Evolutionary conservation across 371 early-diverging fungal genomes (phyloP).

Genomic region (Choanephora cucurbitarum): DNA sequence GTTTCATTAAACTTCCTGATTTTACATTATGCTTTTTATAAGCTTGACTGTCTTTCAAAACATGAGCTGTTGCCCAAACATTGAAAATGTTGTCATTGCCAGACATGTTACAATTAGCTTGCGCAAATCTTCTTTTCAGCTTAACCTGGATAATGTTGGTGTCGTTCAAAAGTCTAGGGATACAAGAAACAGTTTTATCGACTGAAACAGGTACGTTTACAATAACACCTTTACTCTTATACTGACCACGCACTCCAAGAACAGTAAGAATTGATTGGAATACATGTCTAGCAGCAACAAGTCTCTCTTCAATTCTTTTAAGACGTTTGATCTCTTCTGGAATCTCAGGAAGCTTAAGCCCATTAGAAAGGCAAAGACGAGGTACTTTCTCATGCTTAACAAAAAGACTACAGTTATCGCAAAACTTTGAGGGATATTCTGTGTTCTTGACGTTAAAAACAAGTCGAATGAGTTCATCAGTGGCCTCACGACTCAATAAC

Average conservation of each 20-base stretch:
- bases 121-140: constrained; percentile 2
- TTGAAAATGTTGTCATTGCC: constrained; percentile 1
- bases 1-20: not conserved
- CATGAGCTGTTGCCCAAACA: not conserved
- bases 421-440: no score
- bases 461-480: no score
- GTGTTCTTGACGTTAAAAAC: no score
- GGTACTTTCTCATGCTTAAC: no score
- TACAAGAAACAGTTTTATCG: constrained; percentile 1
- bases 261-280: constrained; percentile 10
- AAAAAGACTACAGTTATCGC: no score
- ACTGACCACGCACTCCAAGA: constrained; percentile 3
- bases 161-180: not conserved
- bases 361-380: no score
- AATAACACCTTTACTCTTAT: constrained; percentile 4
- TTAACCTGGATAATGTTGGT: constrained; percentile 1
- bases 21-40: constrained; percentile 7
- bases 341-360: no score
- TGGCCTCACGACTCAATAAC: no score
- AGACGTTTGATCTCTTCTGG: not conserved
- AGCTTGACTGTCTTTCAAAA: not conserved
- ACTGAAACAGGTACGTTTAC: constrained; percentile 8
- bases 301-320: constrained; percentile 7
- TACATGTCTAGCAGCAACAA: constrained; percentile 3
- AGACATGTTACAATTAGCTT: not conserved